Evolutionary conservation across 73 alveolate genomes (phyloP), one percentile per base, ranked within the genome.

Genomic region (Paramecium sexaurelia): DNA sequence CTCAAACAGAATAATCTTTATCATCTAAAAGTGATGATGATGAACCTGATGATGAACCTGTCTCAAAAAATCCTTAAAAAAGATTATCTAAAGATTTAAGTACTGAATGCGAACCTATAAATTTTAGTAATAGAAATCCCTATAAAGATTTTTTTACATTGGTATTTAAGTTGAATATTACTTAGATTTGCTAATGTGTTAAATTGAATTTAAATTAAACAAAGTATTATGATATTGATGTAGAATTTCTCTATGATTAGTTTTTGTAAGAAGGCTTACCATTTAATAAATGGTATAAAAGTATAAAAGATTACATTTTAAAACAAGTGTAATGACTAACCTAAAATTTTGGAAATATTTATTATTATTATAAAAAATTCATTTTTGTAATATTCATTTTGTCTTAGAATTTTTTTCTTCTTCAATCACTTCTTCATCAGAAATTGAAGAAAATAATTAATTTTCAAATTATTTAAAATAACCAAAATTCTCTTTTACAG

Each of bases 51-150:
- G 43, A 26, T 3, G 39, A 61, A 26, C 2, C 83, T 0, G 29
- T 51, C 29, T 51, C 13, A 6, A 6, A 17, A 51, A 51, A 51
- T 4, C 17, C 67, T 51, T 17, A 7, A 3, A 13, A 24, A 8
- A 61, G 83, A 29, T 61, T 61, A 61, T 61, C 83, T 0, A 61
- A 61, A 15, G 83, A 61, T 61, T 61, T 61, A 24, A 61, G 83
- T 29, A 61, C 83, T 26, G 83, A 29, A 11, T 61, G 24, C 11
- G 43, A 26, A 6, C 83, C 83, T 0, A 11, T 29, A 9, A 26
- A 13, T 3, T 61, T 61, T 61, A 27, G 43, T 1, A 61, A 26
- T 11, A 61, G 43, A 61, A 61, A 61, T 29, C 83, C 83, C 1
- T 61, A 61, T 24, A 32, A 61, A 13, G 43, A 29, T 10, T 61